Percentiles rank a stretch among this genome's conserved stretches.
Conservation (phyloP, 2,329 filamentous ascomycete genomes). For the Fusarium annulatum region DNA sequence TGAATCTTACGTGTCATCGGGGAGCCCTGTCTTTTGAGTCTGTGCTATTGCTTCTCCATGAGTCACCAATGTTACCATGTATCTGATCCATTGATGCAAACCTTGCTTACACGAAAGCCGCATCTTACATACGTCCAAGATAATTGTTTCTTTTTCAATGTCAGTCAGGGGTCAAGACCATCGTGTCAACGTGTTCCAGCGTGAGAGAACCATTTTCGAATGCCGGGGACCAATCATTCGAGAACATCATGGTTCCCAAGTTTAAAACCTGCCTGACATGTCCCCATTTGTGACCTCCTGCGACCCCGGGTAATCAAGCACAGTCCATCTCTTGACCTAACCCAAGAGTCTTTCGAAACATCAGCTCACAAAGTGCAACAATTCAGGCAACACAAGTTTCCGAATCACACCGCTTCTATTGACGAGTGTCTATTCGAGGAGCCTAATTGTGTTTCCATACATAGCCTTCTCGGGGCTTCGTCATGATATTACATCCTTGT, state of each 20-base stretch:
- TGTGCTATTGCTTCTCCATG: conserved; percentile 7
- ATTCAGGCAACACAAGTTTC: conserved; percentile 8
- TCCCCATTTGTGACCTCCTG: conserved; percentile 13
- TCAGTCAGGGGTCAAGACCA: neutral
- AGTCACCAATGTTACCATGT: conserved; percentile 1
- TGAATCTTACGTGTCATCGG: conserved; percentile 18
- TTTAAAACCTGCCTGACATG: conserved; percentile 12
- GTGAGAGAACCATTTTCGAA: neutral
- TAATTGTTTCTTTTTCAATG: neutral
- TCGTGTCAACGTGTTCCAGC: neutral
- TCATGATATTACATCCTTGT: conserved; percentile 15
- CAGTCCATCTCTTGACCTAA: conserved; percentile 28
- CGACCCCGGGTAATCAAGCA: conserved; percentile 28
- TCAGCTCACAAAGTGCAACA: conserved; percentile 18
- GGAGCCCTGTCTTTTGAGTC: conserved; percentile 5
- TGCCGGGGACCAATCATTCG: conserved; percentile 8
- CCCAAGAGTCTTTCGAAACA: conserved; percentile 27
- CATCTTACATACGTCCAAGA: conserved; percentile 1
- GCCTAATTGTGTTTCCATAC: conserved; percentile 4
- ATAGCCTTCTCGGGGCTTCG: neutral
- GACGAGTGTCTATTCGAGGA: conserved; percentile 2
- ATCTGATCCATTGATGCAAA: neutral
- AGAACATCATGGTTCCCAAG: neutral
- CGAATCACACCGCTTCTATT: conserved; percentile 29
- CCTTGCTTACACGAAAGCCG: conserved; percentile 2